Percentiles rank a stretch among this genome's conserved stretches.
These are phyloP conservation scores for Globisporangium mamillatum DNA, from an alignment of 352 stramenopile genomes.

Conservation along the genomic window DNA sequence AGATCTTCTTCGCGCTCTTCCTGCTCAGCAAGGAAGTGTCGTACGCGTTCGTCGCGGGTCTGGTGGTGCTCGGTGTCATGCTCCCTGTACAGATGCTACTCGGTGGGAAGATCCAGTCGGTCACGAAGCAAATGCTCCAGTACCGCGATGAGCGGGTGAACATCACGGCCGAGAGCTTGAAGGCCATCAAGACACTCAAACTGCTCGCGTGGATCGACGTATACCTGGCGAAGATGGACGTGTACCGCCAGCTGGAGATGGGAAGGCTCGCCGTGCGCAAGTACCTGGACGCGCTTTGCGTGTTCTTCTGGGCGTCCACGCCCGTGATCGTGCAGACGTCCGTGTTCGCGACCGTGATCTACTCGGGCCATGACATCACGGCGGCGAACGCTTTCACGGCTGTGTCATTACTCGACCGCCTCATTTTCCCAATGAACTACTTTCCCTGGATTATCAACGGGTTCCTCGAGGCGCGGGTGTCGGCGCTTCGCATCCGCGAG, in stretches of 20 bases:
- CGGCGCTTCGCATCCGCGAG: slow-evolving; percentile 62
- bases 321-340: slow-evolving; percentile 85
- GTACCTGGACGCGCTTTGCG: slow-evolving; percentile 87
- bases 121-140: slow-evolving; percentile 68
- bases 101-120: slow-evolving; percentile 69
- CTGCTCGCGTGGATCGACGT: slow-evolving; percentile 61
- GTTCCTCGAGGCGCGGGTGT: slow-evolving; percentile 84
- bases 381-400: slow-evolving; percentile 83
- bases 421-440: slow-evolving; percentile 92
- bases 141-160: slow-evolving; percentile 82
- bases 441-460: slow-evolving; percentile 91
- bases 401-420: slow-evolving; percentile 81
- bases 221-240: slow-evolving; percentile 47
- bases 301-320: slow-evolving; percentile 90
- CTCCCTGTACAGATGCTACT: slow-evolving; percentile 82
- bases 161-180: slow-evolving; percentile 60
- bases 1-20: slow-evolving; percentile 74
- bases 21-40: slow-evolving; percentile 77
- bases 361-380: slow-evolving; percentile 64
- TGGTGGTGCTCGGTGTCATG: slow-evolving; percentile 77
- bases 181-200: slow-evolving; percentile 79
- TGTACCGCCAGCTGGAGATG: slow-evolving; percentile 62
- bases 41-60: slow-evolving; percentile 79
- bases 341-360: slow-evolving; percentile 78
- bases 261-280: slow-evolving; percentile 70